phyloP scores from a whole-genome alignment of 345 rosid species.

The Physaria fendleri region DNA sequence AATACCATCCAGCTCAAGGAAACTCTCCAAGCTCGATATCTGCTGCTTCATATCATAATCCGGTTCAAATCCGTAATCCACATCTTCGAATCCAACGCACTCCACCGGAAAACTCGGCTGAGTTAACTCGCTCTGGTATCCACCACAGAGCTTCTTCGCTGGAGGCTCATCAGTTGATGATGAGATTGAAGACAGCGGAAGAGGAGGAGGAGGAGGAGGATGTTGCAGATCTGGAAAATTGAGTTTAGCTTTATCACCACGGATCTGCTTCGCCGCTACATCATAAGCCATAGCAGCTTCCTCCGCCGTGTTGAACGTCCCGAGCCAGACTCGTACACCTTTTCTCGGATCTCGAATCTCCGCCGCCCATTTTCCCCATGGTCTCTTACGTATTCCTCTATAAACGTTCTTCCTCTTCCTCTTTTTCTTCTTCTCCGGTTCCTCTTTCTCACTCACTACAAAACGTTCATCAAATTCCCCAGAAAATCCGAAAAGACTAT shows the following conservation, averaged over 20 bases:
- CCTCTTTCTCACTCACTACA: no score
- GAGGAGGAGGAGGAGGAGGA: slow-evolving; percentile 7
- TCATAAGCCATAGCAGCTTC: slow-evolving; percentile 93
- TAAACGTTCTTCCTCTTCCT: slow-evolving; percentile 66
- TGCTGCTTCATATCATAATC: slow-evolving; percentile 46
- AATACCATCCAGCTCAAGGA: slow-evolving; percentile 45
- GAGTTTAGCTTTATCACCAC: slow-evolving; percentile 91
- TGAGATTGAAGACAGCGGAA: background rate
- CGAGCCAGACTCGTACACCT: slow-evolving; percentile 96
- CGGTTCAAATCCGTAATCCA: background rate
- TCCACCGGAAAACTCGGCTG: slow-evolving; percentile 21
- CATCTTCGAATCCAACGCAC: slow-evolving; percentile 12
- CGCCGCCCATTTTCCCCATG: slow-evolving; percentile 99
- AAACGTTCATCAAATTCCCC: background rate
- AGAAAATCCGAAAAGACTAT: background rate
- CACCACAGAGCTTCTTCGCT: slow-evolving; percentile 41
- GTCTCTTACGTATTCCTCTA: slow-evolving; percentile 86
- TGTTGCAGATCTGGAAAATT: slow-evolving; percentile 45
- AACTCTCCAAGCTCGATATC: slow-evolving; percentile 54
- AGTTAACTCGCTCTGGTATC: slow-evolving; percentile 22
- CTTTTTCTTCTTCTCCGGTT: slow-evolving; percentile 22
- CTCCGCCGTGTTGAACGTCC: slow-evolving; percentile 76
- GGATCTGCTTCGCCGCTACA: slow-evolving; percentile 81
- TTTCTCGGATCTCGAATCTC: slow-evolving; percentile 83
- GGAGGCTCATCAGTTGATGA: slow-evolving; percentile 22